Evolutionary conservation across 345 rosid genomes (phyloP).

Genomic region (Diplotaxis tenuifolia): DNA sequence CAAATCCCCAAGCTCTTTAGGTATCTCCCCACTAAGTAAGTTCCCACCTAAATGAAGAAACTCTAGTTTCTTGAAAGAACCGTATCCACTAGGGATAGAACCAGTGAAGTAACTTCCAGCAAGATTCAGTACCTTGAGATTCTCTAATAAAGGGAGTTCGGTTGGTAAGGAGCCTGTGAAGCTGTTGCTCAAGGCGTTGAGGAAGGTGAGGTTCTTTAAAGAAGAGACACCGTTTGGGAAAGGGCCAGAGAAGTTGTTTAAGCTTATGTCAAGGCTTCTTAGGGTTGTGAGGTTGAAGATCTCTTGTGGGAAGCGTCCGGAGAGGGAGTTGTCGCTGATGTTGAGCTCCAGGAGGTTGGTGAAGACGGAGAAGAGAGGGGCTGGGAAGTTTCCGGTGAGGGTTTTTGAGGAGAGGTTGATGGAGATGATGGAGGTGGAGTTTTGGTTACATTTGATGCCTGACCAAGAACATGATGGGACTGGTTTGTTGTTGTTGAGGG

Average conservation of each 20-base stretch:
- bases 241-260: conserved; percentile 76
- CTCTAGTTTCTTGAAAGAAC: conserved; percentile 66
- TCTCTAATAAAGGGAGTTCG: conserved; percentile 51
- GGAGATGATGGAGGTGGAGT: conserved; percentile 54
- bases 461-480: conserved; percentile 89
- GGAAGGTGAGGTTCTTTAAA: conserved; percentile 48
- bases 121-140: conserved; percentile 67
- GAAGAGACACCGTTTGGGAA: conserved; percentile 57
- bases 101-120: conserved; percentile 95
- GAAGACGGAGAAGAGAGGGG: conserved; percentile 52
- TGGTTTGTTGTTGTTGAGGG: conserved; percentile 39
- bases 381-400: conserved; percentile 60
- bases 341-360: conserved; percentile 74
- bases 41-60: conserved; percentile 87
- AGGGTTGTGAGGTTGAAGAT: conserved; percentile 56
- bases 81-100: conserved; percentile 69
- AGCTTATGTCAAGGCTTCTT: conserved; percentile 68
- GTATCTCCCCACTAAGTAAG: conserved; percentile 57
- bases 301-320: conserved; percentile 60
- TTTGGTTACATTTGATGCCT: conserved; percentile 64
- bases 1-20: conserved; percentile 66
- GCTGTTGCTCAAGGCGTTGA: conserved; percentile 89
- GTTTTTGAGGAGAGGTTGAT: conserved; percentile 62
- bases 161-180: conserved; percentile 74
- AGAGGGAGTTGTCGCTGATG: conserved; percentile 74